Evolutionary conservation across 2,329 filamentous ascomycete genomes (phyloP).

Genomic region (Trichothecium roseum): DNA sequence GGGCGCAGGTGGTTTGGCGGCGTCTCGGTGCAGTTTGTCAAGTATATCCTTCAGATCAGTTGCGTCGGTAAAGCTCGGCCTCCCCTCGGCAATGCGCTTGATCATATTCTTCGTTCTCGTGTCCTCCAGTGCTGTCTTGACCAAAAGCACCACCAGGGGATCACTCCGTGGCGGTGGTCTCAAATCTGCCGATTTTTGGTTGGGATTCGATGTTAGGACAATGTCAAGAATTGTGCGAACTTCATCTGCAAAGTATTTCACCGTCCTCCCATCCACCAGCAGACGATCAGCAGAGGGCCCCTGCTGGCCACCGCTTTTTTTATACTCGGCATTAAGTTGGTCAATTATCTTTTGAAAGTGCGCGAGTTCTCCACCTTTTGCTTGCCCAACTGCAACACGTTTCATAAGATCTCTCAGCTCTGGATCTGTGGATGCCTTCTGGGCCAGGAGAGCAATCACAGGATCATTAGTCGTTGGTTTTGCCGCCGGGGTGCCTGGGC

Average conservation of each 20-base stretch:
- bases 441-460: conserved; percentile 70
- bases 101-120: conserved; percentile 37
- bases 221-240: conserved; percentile 48
- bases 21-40: conserved; percentile 35
- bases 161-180: conserved; percentile 44
- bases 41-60: conserved; percentile 42
- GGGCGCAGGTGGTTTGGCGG: conserved; percentile 20
- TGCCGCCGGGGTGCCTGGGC: conserved; percentile 3
- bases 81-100: conserved; percentile 40
- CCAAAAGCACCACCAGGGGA: conserved; percentile 43
- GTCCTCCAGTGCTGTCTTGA: conserved; percentile 48
- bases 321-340: conserved; percentile 56
- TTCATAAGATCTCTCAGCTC: conserved; percentile 73
- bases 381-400: conserved; percentile 66
- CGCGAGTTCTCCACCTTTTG: conserved; percentile 58
- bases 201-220: conserved; percentile 47
- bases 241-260: conserved; percentile 50
- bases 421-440: conserved; percentile 62
- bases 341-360: conserved; percentile 76
- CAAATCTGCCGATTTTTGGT: conserved; percentile 42
- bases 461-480: conserved; percentile 45
- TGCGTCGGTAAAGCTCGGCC: conserved; percentile 39
- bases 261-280: conserved; percentile 42
- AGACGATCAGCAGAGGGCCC: conserved; percentile 45
- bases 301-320: conserved; percentile 37